These are phyloP conservation scores for Diutina rugosa DNA, from an alignment of 1,139 yeast genomes.

Conservation along the genomic window DNA sequence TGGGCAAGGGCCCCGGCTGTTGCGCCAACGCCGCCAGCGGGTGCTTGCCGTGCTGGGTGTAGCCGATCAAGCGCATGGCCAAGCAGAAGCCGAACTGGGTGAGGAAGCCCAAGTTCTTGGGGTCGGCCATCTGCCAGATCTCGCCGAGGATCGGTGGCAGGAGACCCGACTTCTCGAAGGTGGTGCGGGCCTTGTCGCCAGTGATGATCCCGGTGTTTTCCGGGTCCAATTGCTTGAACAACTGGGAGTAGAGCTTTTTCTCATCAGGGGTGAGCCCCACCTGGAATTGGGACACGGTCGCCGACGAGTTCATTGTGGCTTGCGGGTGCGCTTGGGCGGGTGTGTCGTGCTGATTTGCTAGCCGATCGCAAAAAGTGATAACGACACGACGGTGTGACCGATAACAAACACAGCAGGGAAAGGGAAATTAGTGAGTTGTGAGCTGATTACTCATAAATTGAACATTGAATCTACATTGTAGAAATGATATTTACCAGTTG, in stretches of 20 bases:
- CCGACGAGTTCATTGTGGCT: conserved; percentile 1
- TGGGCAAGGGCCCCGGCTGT: conserved; percentile 44
- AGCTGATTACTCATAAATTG: neutral
- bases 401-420: neutral
- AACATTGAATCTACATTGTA: too few relatives aligned
- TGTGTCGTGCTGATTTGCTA: neutral
- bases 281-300: conserved; percentile 1
- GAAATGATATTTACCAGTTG: too few relatives aligned
- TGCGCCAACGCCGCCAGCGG: conserved; percentile 39
- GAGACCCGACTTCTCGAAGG: conserved; percentile 79
- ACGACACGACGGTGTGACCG: neutral
- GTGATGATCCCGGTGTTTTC: conserved; percentile 75
- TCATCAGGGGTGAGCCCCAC: conserved; percentile 59
- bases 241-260: conserved; percentile 54
- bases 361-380: neutral
- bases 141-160: conserved; percentile 73
- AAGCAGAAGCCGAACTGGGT: conserved; percentile 72
- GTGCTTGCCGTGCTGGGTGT: conserved; percentile 65
- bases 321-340: neutral
- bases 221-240: conserved; percentile 70
- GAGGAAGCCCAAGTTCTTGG: conserved; percentile 72
- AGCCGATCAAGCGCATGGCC: conserved; percentile 84
- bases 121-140: conserved; percentile 89
- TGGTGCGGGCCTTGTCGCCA: conserved; percentile 78
- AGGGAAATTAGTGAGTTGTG: neutral